Base-by-base conservation (phyloP, 1,284 basidiomycete species). In the Pascua sp. region DNA sequence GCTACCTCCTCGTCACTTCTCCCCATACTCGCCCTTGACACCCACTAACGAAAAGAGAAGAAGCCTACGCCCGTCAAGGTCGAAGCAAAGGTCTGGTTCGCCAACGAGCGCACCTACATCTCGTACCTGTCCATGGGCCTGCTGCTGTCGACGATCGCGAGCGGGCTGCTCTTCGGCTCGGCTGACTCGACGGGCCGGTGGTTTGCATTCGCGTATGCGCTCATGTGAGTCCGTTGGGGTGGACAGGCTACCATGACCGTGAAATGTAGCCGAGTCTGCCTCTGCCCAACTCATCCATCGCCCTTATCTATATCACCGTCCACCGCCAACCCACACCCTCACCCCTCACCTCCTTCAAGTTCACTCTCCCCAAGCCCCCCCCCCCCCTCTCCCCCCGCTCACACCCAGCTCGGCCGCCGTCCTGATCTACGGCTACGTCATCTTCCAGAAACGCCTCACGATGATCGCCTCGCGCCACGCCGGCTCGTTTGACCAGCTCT, bases 21-120 rank as follows among this genome's bases (percentile, higher is more conserved):
- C 12, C 39, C 9, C 13, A 9, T 40, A 13, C 37, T 47, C 36
- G 11, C 42, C 17, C 11, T 47, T 18, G n/a, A 43, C 13, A 36
- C 48, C 46, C 17, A 45, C 60, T 54, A 12, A 54, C 59, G 39
- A 15, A 42, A 61, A 77, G 72, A 92, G 81, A 94, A 95, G 75
- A 86, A 95, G 40, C 82, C 89, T 0, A 90, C 93, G 0, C 88
- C 91, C 0, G 84, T 98, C 66, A 89, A 88, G 64, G 91, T 98
- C 42, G 95, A 98, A 76, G 89, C 89, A 38, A 99, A 99, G 73
- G 95, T 98, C 44, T 98, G 95, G 90, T 97, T 98, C 78, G 94
- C 96, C 8, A 97, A 98, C 74, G 96, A 99, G 78, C 82, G 96
- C 66, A 98, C 93, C 3, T 96, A 90, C 90, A 84, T 96, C 50